Conservation (phyloP, 1,284 basidiomycete genomes). For the Stygiomarasmius scandens region DNA sequence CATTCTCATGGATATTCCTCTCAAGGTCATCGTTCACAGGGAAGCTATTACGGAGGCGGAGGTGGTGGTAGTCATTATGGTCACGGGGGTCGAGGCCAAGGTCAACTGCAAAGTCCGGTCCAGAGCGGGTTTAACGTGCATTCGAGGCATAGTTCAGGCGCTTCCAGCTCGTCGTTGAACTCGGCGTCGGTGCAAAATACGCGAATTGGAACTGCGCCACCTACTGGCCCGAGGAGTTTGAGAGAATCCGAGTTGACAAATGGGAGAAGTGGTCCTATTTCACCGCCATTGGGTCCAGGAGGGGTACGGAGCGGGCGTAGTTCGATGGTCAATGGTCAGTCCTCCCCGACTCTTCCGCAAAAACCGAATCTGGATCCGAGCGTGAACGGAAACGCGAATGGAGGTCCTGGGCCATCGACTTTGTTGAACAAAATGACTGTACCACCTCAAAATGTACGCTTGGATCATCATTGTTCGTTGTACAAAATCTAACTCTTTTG, state of each 20-base stretch:
- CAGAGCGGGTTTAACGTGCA: constrained; percentile 1
- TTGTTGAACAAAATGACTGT: constrained; percentile 33
- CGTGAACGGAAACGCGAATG: constrained; percentile 1
- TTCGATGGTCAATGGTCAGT: constrained; percentile 25
- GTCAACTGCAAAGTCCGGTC: constrained; percentile 1
- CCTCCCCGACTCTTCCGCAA: constrained; percentile 27
- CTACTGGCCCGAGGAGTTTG: constrained; percentile 64
- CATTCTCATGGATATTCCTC: constrained; percentile 28
- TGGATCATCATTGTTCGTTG: not conserved
- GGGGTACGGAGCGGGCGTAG: constrained; percentile 1
- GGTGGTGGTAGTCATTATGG: not conserved
- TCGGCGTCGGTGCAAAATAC: constrained; percentile 20
- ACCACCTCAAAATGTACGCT: constrained; percentile 20
- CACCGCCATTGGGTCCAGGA: not conserved
- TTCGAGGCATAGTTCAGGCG: not conserved
- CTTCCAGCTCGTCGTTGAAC: not conserved
- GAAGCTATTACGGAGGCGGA: not conserved
- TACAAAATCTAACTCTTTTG: not conserved
- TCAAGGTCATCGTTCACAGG: constrained; percentile 23
- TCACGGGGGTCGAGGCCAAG: constrained; percentile 2
- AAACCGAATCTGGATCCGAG: not conserved
- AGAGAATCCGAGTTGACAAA: too few relatives aligned
- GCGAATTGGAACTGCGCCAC: constrained; percentile 52
- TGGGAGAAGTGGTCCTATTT: constrained; percentile 22
- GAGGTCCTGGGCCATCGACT: constrained; percentile 20